These are phyloP conservation scores for Solanum virginianum DNA, from an alignment of 257 asterid species.

Conservation along the genomic window DNA sequence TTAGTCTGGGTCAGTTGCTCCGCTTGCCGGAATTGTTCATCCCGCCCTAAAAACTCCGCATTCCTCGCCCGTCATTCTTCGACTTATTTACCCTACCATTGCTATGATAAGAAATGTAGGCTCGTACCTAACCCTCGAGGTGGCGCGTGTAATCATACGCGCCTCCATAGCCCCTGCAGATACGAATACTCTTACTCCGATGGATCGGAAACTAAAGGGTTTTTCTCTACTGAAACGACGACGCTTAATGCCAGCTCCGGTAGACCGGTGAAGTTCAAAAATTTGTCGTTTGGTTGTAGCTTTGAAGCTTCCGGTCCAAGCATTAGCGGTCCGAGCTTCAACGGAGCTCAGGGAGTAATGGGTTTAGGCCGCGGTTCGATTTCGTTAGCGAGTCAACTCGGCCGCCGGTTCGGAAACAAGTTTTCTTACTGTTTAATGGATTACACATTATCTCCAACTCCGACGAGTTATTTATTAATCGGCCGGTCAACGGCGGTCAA, in stretches of 20 bases:
- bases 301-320: slow-evolving; percentile 58
- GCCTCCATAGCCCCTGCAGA: slow-evolving; percentile 66
- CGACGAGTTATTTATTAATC: slow-evolving; percentile 56
- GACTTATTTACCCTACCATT: slow-evolving; percentile 56
- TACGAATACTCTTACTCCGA: slow-evolving; percentile 62
- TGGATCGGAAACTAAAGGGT: slow-evolving; percentile 60
- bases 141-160: slow-evolving; percentile 50
- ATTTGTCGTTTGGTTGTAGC: slow-evolving; percentile 57
- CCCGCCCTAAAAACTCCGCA: slow-evolving; percentile 29
- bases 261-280: slow-evolving; percentile 11
- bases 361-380: slow-evolving; percentile 85
- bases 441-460: slow-evolving; percentile 59
- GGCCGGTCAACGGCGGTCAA: slow-evolving; percentile 30
- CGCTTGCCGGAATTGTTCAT: slow-evolving; percentile 47
- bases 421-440: slow-evolving; percentile 76
- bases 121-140: slow-evolving; percentile 43
- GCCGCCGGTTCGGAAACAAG: slow-evolving; percentile 48
- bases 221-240: slow-evolving; percentile 59
- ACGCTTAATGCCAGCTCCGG: slow-evolving; percentile 49
- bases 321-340: slow-evolving; percentile 49
- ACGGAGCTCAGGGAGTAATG: slow-evolving; percentile 62
- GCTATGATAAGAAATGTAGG: slow-evolving; percentile 41
- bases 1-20: slow-evolving; percentile 83
- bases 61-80: slow-evolving; percentile 61
- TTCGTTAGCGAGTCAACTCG: slow-evolving; percentile 52